Base-by-base conservation (phyloP, 176 grass and related monocot genomes). In the Oryza coarctata region DNA sequence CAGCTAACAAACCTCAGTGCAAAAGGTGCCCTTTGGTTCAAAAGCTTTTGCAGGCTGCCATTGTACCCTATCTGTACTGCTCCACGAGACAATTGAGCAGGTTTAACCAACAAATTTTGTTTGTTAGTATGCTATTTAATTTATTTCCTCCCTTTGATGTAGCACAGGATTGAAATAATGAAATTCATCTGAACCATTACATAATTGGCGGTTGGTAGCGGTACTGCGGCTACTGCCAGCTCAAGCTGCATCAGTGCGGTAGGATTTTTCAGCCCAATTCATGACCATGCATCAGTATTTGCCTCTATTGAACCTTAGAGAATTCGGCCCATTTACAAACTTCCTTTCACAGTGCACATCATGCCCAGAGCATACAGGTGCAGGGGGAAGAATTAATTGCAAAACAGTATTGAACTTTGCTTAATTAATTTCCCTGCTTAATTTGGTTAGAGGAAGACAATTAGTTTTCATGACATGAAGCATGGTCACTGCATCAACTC, bases 21-120 rank as follows among this genome's bases (percentile, higher is more conserved):
- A 33, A 33, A 75, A n/a, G n/a, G 41, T 44, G 39, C 17, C 14
- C 12, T 32, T 32, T 9, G 65, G 55, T 81, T 82, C 81, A 72
- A 58, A 12, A 17, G 43, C 44, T 43, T 44, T 43, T 44, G 14
- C 79, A 71, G 4, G 62, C 29, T 22, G 55, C 74, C 74, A 61
- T 36, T 29, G 26, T 82, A 17, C 30, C 58, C 44, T 61, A 71
- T 36, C 65, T 57, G 18, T 29, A 65, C 83, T 86, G 67, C 79
- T 86, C 88, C 88, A 68, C 33, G 5, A 29, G 35, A 31, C 67
- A 14, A 38, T 57, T 65, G 78, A 77, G 73, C 68, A 72, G 87
- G 77, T 85, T 23, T 38, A 67, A 66, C 65, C 6, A 66, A 77
- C 72, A 75, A 81, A 15, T 4, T 38, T 74, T 52, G 61, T 50